A percentile compares a stretch with the other conserved stretches of the same genome.
These are phyloP conservation scores for Eudorina sp. DNA, from an alignment of 139 green algal genomes.

Conservation along the genomic window DNA sequence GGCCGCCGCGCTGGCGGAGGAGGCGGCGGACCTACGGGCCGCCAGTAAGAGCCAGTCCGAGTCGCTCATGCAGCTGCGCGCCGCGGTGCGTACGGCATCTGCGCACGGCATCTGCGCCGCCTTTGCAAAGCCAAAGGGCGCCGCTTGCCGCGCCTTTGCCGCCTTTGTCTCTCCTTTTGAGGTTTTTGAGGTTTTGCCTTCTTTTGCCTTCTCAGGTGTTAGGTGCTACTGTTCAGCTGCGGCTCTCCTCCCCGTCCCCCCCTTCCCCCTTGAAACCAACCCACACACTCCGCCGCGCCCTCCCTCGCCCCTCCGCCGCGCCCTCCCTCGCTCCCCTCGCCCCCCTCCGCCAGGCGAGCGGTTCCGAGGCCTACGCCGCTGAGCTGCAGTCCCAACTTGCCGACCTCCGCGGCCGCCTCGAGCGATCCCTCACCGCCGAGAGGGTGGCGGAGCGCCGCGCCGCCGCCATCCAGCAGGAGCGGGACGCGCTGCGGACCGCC, in stretches of 20 bases:
- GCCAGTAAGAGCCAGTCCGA: not conserved
- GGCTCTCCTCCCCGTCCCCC: not conserved
- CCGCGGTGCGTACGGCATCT: not conserved
- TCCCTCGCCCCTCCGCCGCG: not conserved
- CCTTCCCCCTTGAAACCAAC: too few species aligned
- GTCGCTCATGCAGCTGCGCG: constrained; percentile 42
- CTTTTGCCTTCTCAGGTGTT: too few species aligned
- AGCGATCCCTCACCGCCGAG: constrained; percentile 21
- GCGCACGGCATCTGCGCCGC: not conserved
- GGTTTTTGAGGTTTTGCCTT: too few species aligned
- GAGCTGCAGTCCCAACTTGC: constrained; percentile 46
- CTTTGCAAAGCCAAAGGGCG: not conserved
- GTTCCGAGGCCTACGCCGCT: constrained; percentile 33
- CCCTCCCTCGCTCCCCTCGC: not conserved
- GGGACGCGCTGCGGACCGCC: constrained; percentile 7
- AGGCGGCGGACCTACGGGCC: constrained; percentile 6
- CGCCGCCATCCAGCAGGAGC: constrained; percentile 25
- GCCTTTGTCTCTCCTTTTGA: too few species aligned
- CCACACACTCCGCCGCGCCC: too few species aligned
- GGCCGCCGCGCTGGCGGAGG: not conserved
- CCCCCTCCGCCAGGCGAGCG: not conserved
- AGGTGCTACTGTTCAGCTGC: too few species aligned
- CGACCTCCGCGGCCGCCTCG: constrained; percentile 12
- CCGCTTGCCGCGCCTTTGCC: too few species aligned
- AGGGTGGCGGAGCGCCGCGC: constrained; percentile 10